phyloP scores from a whole-genome alignment of 768 basidiomycete species.

The Rhizopogon vesiculosus region DNA sequence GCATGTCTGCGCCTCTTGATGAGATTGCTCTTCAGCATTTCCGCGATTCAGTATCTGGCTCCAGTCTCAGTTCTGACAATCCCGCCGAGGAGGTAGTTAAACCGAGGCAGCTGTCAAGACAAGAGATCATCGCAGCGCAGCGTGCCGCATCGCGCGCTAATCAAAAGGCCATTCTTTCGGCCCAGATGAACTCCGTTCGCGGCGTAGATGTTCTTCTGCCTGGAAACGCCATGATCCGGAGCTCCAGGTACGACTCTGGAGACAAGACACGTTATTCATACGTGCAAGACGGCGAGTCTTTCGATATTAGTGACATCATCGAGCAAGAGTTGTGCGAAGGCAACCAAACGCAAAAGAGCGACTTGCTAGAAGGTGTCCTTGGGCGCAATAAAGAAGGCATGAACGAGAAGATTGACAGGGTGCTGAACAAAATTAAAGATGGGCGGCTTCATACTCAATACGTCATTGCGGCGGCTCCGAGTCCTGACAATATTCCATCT shows the following conservation, averaged over 20 bases:
- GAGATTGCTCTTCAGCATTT: conserved; percentile 75
- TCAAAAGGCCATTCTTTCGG: conserved; percentile 79
- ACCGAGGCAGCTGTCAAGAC: conserved; percentile 50
- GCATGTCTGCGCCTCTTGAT: conserved; percentile 74
- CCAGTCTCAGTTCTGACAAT: conserved; percentile 52
- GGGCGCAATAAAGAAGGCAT: conserved; percentile 54
- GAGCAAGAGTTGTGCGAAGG: conserved; percentile 81
- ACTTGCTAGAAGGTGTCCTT: conserved; percentile 65
- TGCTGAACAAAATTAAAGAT: conserved; percentile 71
- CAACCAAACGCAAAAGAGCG: conserved; percentile 38
- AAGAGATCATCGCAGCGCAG: conserved; percentile 93
- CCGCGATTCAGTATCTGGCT: conserved; percentile 56
- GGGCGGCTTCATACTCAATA: conserved; percentile 41
- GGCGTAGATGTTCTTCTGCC: conserved; percentile 88
- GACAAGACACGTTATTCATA: conserved; percentile 91
- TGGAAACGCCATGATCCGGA: conserved; percentile 81
- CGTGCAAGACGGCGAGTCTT: conserved; percentile 88
- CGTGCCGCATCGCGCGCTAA: conserved; percentile 82
- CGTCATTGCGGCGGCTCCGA: conserved; percentile 2
- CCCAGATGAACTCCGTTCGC: conserved; percentile 78
- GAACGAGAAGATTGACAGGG: conserved; percentile 68
- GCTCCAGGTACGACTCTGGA: conserved; percentile 65
- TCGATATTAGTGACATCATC: conserved; percentile 90
- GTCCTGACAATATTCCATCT: conserved; percentile 22
- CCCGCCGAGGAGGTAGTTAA: conserved; percentile 31